Percentiles rank a stretch among this genome's conserved stretches.
phyloP scores from a whole-genome alignment of 2,329 filamentous ascomycete genomes.

The Karstenula rhodostoma region DNA sequence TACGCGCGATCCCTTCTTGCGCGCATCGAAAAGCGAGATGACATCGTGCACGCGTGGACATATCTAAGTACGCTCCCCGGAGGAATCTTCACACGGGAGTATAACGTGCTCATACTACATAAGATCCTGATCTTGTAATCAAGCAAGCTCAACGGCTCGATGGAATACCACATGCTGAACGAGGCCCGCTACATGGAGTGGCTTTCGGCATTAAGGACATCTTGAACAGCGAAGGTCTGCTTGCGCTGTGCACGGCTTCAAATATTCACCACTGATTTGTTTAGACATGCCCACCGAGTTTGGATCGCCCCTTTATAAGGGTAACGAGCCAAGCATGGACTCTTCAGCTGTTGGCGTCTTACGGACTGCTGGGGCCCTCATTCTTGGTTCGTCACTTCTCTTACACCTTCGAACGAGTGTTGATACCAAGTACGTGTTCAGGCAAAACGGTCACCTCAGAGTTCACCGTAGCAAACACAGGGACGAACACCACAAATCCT shows the following conservation, averaged over 20 bases:
- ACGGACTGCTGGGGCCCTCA: slow-evolving; percentile 61
- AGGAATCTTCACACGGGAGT: no score
- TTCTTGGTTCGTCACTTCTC: no score
- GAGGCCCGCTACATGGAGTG: slow-evolving; percentile 63
- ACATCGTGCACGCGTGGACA: not conserved
- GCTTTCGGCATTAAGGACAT: slow-evolving; percentile 66
- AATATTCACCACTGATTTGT: not conserved
- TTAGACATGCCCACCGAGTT: slow-evolving; percentile 63
- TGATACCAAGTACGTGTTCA: not conserved
- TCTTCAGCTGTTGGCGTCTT: slow-evolving; percentile 59
- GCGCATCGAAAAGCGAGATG: not conserved
- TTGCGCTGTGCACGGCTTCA: no score
- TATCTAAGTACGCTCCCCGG: not conserved
- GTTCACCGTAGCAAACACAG: slow-evolving; percentile 49
- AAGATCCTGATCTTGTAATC: slow-evolving; percentile 1
- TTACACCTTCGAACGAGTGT: no score
- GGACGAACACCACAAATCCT: slow-evolving; percentile 64
- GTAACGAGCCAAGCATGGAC: slow-evolving; percentile 55
- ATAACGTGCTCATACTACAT: not conserved
- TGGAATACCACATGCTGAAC: slow-evolving; percentile 51
- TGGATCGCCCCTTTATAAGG: slow-evolving; percentile 61
- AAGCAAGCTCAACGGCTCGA: slow-evolving; percentile 59
- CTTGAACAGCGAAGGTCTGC: slow-evolving; percentile 58
- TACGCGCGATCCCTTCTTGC: not conserved
- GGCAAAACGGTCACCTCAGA: slow-evolving; percentile 8